Evolutionary conservation across 495 filamentous ascomycete genomes (phyloP).

Genomic region (Penicillium coffeae): DNA sequence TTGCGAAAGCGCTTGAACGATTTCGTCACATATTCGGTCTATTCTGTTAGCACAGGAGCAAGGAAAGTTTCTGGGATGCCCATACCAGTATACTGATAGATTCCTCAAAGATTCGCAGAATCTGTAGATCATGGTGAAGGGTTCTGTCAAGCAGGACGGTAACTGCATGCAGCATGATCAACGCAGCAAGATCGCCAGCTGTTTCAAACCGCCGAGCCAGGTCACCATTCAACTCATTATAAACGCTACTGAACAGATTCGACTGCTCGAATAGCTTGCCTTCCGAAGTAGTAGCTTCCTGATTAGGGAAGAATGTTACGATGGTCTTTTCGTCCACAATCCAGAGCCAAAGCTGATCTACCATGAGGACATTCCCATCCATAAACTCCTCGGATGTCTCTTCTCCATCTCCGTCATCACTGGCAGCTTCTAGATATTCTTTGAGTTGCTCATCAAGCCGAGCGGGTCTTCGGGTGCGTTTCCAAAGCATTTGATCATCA

Average conservation of each 20-base stretch:
- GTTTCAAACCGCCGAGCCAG: constrained; percentile 61
- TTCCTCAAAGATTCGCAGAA: constrained; percentile 65
- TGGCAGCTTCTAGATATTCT: constrained; percentile 15
- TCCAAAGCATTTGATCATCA: constrained; percentile 69
- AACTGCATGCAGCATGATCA: constrained; percentile 59
- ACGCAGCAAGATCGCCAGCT: constrained; percentile 57
- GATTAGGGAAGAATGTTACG: constrained; percentile 55
- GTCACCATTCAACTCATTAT: constrained; percentile 66
- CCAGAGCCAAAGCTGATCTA: constrained; percentile 69
- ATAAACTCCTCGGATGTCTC: constrained; percentile 32
- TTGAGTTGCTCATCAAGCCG: constrained; percentile 26
- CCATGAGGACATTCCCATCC: constrained; percentile 63
- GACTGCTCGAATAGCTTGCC: constrained; percentile 57
- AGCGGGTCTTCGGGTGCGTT: constrained; percentile 52
- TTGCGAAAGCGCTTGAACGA: constrained; percentile 63
- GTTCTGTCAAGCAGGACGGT: constrained; percentile 58
- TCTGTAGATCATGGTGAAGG: constrained; percentile 56
- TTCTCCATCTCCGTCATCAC: constrained; percentile 12
- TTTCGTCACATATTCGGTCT: constrained; percentile 61
- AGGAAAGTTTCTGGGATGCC: constrained; percentile 1
- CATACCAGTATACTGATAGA: constrained; percentile 59
- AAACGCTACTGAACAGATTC: constrained; percentile 61
- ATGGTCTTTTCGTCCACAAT: constrained; percentile 58
- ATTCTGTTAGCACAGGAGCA: background rate
- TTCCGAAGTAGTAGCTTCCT: constrained; percentile 42